A percentile compares a stretch with the other conserved stretches of the same genome.
Evolutionary conservation across 305 asterid genomes (phyloP).

Genomic region (Fraxinus dipetala): DNA sequence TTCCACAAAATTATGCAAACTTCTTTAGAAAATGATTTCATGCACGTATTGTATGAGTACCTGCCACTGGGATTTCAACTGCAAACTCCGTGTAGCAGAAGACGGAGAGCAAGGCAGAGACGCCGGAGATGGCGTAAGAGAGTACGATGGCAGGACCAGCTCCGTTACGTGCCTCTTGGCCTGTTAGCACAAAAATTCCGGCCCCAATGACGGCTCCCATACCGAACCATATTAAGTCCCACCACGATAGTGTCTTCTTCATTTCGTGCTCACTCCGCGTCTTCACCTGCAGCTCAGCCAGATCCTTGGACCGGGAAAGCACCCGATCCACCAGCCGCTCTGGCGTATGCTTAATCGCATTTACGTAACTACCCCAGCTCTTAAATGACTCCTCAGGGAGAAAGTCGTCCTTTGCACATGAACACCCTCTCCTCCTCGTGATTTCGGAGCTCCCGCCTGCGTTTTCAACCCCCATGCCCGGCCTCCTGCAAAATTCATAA

Average conservation of each 20-base stretch:
- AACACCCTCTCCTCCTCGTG: constrained; percentile 42
- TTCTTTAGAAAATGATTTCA: not conserved
- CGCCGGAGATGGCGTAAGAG: constrained; percentile 59
- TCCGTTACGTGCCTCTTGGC: constrained; percentile 47
- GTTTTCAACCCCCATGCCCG: constrained; percentile 36
- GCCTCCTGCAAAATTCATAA: constrained; percentile 9
- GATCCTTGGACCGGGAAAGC: constrained; percentile 47
- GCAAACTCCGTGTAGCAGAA: constrained; percentile 81
- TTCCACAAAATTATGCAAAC: not conserved
- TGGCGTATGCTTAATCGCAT: constrained; percentile 55
- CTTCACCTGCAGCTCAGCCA: constrained; percentile 58
- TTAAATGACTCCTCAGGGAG: constrained; percentile 83
- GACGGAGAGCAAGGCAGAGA: constrained; percentile 74
- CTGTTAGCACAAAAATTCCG: constrained; percentile 78
- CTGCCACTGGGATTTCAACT: constrained; percentile 72
- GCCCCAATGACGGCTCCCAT: constrained; percentile 86
- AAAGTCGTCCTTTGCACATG: constrained; percentile 64
- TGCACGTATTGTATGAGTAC: constrained; percentile 13
- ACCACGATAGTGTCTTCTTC: constrained; percentile 73
- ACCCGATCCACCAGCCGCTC: constrained; percentile 52
- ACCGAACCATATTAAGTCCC: constrained; percentile 87
- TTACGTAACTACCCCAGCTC: constrained; percentile 64
- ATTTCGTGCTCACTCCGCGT: constrained; percentile 55
- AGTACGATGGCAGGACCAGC: constrained; percentile 83
- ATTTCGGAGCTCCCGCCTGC: constrained; percentile 26